Base-by-base conservation (phyloP, 495 filamentous ascomycete genomes). In the Neurospora sp. region DNA sequence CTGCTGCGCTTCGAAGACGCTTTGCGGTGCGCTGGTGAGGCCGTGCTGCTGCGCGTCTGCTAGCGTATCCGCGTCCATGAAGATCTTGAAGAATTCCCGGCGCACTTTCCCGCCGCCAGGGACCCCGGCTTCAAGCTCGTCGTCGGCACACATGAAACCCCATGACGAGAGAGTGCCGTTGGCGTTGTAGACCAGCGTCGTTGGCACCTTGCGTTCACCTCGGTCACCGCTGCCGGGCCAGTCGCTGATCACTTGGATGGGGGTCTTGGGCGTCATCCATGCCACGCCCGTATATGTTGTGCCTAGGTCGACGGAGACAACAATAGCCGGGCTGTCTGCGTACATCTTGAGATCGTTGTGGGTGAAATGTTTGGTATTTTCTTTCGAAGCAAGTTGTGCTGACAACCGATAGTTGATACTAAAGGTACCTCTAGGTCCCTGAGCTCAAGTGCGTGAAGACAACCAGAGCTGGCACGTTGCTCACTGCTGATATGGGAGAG, bases 221-320 rank as follows among this genome's bases (percentile, higher is more conserved):
- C 83, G 73, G 75, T 81, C 72, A 75, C 80, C 79, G 42, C 84
- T 85, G 27, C 88, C 88, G 1, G 89, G 88, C 89, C 89, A 91
- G 73, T 88, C 84, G 75, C 88, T 87, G 69, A 91, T 86, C 20
- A 85, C 84, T 76, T 87, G 87, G 77, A 81, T 85, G 70, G 79
- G 83, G 35, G 85, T 85, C 79, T 74, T 78, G 78, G 46, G 85
- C 80, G 75, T 88, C 73, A 75, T 74, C 78, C 78, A 90, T 40
- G 87, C 86, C n/a, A 89, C 88, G 20, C 88, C 88, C 71, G 87
- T 88, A 71, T 83, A 89, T 35, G 89, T 90, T 81, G 89, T 90
- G 2, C 89, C 89, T 72, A 90, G 82, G 74, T 91, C 89, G 69
- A 91, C 80, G 18, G 87, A 87, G 37, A 90, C 83, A 14, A 89